A percentile compares a stretch with the other conserved stretches of the same genome.
phyloP scores from a whole-genome alignment of 345 rosid species.

The Eutrema yunnanense region DNA sequence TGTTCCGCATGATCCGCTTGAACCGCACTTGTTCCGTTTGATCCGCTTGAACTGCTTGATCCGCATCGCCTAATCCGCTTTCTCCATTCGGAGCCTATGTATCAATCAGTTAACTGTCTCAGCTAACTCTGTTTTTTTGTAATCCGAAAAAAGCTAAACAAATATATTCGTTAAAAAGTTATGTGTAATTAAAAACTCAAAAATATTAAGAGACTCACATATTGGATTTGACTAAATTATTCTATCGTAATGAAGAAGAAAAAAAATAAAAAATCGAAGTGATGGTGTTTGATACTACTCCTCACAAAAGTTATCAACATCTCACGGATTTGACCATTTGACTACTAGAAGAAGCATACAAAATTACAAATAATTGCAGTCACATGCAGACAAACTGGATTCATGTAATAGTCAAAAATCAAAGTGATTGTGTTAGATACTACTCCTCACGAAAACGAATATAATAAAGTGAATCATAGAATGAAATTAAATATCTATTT shows the following conservation, averaged over 20 bases:
- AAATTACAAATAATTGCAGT: neutral
- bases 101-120: neutral
- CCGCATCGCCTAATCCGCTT: too few species aligned
- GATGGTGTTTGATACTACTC: too few species aligned
- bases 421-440: neutral
- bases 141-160: too few species aligned
- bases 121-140: too few species aligned
- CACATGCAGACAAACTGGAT: slow-evolving; percentile 24
- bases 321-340: neutral
- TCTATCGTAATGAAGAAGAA: neutral
- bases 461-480: neutral
- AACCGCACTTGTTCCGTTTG: too few species aligned
- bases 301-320: slow-evolving; percentile 3
- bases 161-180: neutral
- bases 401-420: slow-evolving; percentile 2
- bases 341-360: neutral
- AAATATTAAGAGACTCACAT: neutral
- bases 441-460: slow-evolving; percentile 14
- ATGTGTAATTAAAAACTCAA: neutral
- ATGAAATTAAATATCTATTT: neutral
- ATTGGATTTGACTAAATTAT: neutral
- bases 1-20: too few species aligned
- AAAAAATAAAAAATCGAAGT: too few species aligned
- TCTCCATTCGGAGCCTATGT: too few species aligned
- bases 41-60: too few species aligned